phyloP scores from a whole-genome alignment of 148 eudicot species.

The Camellia granthamiana region DNA sequence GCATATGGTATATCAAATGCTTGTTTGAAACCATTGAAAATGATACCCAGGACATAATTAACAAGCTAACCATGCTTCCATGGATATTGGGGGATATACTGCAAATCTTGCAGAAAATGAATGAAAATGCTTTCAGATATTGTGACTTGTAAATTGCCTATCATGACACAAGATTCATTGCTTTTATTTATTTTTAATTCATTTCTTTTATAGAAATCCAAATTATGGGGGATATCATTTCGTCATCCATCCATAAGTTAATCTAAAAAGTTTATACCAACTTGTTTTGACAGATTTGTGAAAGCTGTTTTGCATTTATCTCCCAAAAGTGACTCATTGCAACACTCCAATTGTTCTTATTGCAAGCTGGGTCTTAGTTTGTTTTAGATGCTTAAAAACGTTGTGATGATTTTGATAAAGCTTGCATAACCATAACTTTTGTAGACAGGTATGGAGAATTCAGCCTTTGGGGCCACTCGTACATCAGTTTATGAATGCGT shows the following conservation, averaged over 20 bases:
- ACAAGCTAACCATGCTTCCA: not conserved
- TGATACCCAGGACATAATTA: not conserved
- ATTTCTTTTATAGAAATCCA: no score
- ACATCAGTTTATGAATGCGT: constrained; percentile 94
- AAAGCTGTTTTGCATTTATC: not conserved
- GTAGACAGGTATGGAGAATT: constrained; percentile 86
- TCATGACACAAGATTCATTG: no score
- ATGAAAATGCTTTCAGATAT: no score
- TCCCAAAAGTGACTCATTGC: not conserved
- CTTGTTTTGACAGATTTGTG: not conserved
- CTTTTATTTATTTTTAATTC: no score
- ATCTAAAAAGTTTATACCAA: not conserved
- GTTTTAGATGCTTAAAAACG: not conserved
- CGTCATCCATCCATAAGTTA: not conserved
- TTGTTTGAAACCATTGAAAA: not conserved
- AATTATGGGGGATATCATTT: no score
- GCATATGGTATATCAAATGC: not conserved
- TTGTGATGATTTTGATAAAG: not conserved
- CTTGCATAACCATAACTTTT: constrained; percentile 15
- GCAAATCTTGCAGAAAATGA: no score
- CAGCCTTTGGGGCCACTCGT: constrained; percentile 87
- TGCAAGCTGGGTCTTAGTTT: not conserved
- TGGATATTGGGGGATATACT: no score
- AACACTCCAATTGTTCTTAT: not conserved
- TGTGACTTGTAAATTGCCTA: no score